Conservation (phyloP, 495 filamentous ascomycete species). For the Trichoderma reesei region DNA sequence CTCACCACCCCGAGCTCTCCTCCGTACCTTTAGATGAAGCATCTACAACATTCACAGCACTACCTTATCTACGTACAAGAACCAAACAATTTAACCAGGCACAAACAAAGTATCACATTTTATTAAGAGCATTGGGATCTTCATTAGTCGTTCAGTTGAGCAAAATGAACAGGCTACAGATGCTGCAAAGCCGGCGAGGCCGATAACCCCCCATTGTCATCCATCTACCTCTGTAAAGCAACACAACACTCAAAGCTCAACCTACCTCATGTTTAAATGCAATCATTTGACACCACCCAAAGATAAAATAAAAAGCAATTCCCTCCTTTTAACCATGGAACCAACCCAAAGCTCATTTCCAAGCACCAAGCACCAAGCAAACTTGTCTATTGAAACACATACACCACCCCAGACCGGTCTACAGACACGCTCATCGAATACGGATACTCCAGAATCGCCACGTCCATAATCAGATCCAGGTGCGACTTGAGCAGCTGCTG, state of each 20-base stretch:
- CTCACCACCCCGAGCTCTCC: not conserved
- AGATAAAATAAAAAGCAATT: not conserved
- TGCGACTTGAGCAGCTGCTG: slow-evolving; percentile 79
- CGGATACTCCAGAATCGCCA: slow-evolving; percentile 76
- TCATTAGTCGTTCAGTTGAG: too few species aligned
- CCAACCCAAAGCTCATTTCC: not conserved
- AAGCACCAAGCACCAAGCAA: not conserved
- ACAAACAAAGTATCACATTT: too few species aligned
- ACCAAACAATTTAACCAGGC: too few species aligned
- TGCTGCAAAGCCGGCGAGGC: too few species aligned
- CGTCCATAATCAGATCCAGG: slow-evolving; percentile 79
- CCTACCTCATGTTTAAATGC: too few species aligned
- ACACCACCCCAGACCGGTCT: slow-evolving; percentile 85
- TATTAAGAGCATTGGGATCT: too few species aligned
- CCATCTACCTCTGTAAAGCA: too few species aligned
- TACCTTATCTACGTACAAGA: too few species aligned
- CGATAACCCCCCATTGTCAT: too few species aligned
- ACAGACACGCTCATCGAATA: slow-evolving; percentile 89
- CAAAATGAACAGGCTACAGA: too few species aligned
- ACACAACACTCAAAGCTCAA: too few species aligned
- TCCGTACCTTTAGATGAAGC: not conserved
- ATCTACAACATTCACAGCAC: not conserved
- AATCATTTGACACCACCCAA: not conserved
- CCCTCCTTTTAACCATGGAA: not conserved
- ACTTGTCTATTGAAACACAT: slow-evolving; percentile 54